These are phyloP conservation scores for Backusella sp. DNA, from an alignment of 192 early-diverging fungal species.

Conservation along the genomic window DNA sequence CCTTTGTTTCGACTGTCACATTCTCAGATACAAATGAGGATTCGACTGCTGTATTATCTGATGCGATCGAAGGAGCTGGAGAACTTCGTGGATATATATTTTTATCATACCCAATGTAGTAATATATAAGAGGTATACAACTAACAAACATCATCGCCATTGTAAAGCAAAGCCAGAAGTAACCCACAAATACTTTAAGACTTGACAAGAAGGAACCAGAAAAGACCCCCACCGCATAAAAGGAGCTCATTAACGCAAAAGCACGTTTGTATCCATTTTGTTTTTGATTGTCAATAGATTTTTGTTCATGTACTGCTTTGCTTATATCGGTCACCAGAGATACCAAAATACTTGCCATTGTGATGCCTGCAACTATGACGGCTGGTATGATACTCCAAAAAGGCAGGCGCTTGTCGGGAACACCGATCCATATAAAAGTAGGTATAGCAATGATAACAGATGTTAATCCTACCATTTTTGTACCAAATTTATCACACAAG, in stretches of 20 bases:
- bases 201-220: neutral
- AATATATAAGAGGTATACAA: neutral
- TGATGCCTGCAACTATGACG: neutral
- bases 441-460: neutral
- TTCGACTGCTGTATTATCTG: constrained; percentile 2
- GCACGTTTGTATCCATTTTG: neutral
- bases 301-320: neutral
- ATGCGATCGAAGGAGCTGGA: neutral
- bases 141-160: neutral
- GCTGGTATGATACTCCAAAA: constrained; percentile 8
- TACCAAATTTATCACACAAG: constrained; percentile 11
- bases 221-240: neutral
- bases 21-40: neutral
- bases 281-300: neutral
- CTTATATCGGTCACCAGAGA: neutral
- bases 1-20: neutral
- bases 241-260: neutral
- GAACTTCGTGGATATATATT: neutral
- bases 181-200: neutral
- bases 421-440: constrained; percentile 9
- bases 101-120: neutral
- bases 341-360: neutral
- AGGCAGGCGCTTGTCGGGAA: neutral
- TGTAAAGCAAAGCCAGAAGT: constrained; percentile 4
- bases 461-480: constrained; percentile 8